Evolutionary conservation across 306 rosid species (phyloP), one percentile per base, ranked within the genome.

Genomic region (Alnus rubra): DNA sequence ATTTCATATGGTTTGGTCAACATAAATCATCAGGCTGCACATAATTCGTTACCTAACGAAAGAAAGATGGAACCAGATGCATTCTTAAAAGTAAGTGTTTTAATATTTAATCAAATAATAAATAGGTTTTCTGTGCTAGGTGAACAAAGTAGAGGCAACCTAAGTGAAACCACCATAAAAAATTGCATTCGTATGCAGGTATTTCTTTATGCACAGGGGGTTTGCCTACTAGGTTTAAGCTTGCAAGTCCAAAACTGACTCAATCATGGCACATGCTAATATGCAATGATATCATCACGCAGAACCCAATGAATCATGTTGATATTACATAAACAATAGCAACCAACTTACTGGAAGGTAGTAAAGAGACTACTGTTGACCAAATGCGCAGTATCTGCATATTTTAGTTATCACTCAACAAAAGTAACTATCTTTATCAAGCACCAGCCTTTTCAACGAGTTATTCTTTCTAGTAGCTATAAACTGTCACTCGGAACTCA

Each of bases 321-420:
- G 15, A 15, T 39, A 67, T 16, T 18, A 67, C 50, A 39, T 16
- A 67, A 42, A 31, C 28, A 3, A 42, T 42, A 62, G 42, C 68
- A 58, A 8, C 64, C 33, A 19, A 9, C 64, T 55, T 55, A 55
- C 5, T 4, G 11, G 9, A 62, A 28, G 14, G 44, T 30, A 12
- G 44, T 13, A 14, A 62, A 13, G 42, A 62, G 4, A 62, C 19
- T 39, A 64, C 18, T 7, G 28, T 14, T 9, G 45, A 62, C 10
- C 69, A 12, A 62, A 62, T 62, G 69, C 10, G 13, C 69, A 31
- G 69, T 37, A 62, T 31, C 69, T 35, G 70, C 70, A 33, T 64
- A 64, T 35, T 35, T 12, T 64, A 15, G 45, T 37, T 64, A 37
- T 64, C 44, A 64, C 70, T 16, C 48, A 64, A 39, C 44, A 60